Conservation (phyloP, 352 stramenopile species). For the Globisporangium radiosum region DNA sequence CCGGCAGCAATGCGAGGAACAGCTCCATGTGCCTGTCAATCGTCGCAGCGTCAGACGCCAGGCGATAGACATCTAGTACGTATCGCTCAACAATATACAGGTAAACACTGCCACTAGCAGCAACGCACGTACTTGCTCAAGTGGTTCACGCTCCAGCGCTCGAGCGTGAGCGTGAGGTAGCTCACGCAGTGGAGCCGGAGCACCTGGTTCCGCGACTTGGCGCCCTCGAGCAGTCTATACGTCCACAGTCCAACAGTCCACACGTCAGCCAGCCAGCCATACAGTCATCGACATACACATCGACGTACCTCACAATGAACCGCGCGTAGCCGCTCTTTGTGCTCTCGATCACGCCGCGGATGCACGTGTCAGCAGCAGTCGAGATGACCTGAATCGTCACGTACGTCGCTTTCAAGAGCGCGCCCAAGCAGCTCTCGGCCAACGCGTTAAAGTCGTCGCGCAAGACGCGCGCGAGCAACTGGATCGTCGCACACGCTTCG, state of each 20-base stretch:
- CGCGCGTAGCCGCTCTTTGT: slow-evolving; percentile 65
- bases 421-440: slow-evolving; percentile 63
- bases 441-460: slow-evolving; percentile 71
- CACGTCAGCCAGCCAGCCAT: background rate
- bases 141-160: slow-evolving; percentile 54
- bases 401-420: slow-evolving; percentile 78
- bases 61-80: background rate
- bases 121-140: slow-evolving; percentile 53
- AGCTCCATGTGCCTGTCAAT: slow-evolving; percentile 41
- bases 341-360: slow-evolving; percentile 71
- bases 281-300: background rate
- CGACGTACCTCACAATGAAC: slow-evolving; percentile 64
- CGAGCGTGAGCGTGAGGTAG: slow-evolving; percentile 71
- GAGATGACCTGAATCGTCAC: slow-evolving; percentile 86
- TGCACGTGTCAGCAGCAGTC: slow-evolving; percentile 59
- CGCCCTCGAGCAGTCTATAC: slow-evolving; percentile 66
- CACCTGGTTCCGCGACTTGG: slow-evolving; percentile 67
- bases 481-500: slow-evolving; percentile 71
- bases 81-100: background rate
- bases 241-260: background rate
- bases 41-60: background rate
- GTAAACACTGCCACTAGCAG: too few relatives aligned
- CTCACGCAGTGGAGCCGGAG: slow-evolving; percentile 60
- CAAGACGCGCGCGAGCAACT: slow-evolving; percentile 48
- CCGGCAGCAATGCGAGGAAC: slow-evolving; percentile 51